Evolutionary conservation across 306 rosid species (phyloP), one percentile per base, ranked within the genome.

Genomic region (Quercus robur): DNA sequence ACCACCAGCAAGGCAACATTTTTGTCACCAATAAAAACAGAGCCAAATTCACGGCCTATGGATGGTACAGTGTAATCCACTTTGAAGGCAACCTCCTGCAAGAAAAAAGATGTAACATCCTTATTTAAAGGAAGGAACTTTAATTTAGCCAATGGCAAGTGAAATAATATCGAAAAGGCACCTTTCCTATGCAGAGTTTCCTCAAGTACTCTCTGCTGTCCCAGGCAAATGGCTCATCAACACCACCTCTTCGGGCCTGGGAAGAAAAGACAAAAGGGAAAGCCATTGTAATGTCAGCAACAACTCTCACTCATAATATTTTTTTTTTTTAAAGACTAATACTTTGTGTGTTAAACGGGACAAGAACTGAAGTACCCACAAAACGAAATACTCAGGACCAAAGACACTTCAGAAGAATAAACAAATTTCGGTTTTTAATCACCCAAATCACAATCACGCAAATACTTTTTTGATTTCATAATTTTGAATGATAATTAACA

Each of bases 171-270:
- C 2, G 15, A 62, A 82, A 35, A 28, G 73, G 52, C 67, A 93
- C 99, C 99, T 93, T 90, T 81, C 99, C 99, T 49, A 93, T 84
- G 85, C 94, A 90, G 77, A 88, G 92, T 69, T 93, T 93, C 83
- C 99, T 90, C 73, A 96, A 83, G 81, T 75, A 93, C 88, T 96
- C 99, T 63, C 93, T 93, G 84, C 99, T 96, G 7, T 92, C 92
- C 99, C 99, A 96, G 56, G 99, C 99, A 82, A 90, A 96, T 58
- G 99, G 92, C 85, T 96, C 99, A 58, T 96, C 99, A 12, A 80
- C 78, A 30, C 97, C 93, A 25, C 91, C 94, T 88, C 97, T 87
- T 35, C 99, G 93, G 23, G 98, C 99, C 99, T 93, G 79, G 7
- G 6, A 52, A 62, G 75, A 9, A 46, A 9, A 6, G 44, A 25